Base-by-base conservation (phyloP, 192 early-diverging fungal species). In the Coemansia interrupta region DNA sequence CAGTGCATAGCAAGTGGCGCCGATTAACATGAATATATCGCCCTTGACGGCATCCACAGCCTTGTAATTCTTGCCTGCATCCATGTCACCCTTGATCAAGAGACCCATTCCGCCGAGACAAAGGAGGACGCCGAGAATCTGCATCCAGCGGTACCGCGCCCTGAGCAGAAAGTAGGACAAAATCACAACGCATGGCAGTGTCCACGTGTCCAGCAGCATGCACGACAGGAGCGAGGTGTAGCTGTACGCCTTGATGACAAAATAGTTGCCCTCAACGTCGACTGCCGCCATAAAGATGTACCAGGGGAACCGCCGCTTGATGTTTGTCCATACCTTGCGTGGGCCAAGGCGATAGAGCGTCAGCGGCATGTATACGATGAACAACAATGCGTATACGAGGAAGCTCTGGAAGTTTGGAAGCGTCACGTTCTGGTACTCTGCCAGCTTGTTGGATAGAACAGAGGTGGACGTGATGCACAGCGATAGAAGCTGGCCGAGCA, bases 221-320 rank as follows among this genome's bases (percentile, higher is more conserved):
- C 83, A 85, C 0, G 89, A 89, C 36, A 92, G 70, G 2, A 90
- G 58, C 14, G 86, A 88, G 15, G 90, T 92, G 61, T 90, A 90
- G 58, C 67, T 73, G 55, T 83, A 92, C 8, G 87, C 84, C 73
- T 89, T 90, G 53, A 90, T 84, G 13, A 87, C 83, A 79, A 92
- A 88, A 58, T 86, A 92, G 56, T 92, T 92, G 63, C 86, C 90
- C 66, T 92, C 88, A 2, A 92, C 87, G 67, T 92, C 90, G 1
- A 86, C 83, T 17, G 84, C 42, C n/a, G 83, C 83, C 54, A 92
- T 63, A 4, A 81, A 63, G n/a, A 89, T 46, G 59, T 82, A 82
- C 76, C 77, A 75, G 63, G 64, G 68, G 44, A 56, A 72, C n/a
- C 80, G 65, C 23, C 51, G 56, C 47, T 41, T 48, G 28, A 82